Evolutionary conservation across 1,284 basidiomycete species (phyloP).

Genomic region (Leccinum pseudoinsigne): DNA sequence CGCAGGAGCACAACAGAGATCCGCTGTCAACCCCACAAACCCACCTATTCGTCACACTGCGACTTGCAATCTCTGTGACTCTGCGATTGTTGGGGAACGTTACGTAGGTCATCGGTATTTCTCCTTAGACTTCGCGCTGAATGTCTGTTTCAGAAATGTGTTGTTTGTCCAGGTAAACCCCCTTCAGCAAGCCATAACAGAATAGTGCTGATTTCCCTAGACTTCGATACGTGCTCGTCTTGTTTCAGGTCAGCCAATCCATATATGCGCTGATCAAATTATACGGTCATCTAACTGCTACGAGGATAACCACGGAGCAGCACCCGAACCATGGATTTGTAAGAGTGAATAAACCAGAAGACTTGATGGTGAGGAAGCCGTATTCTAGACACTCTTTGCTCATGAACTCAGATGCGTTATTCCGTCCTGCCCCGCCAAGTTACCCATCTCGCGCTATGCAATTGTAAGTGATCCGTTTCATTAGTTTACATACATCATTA

Average conservation of each 20-base stretch:
- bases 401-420: constrained; percentile 27
- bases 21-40: constrained; percentile 6
- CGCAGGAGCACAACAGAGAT: constrained; percentile 9
- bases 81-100: constrained; percentile 63
- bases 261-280: neutral
- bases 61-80: constrained; percentile 75
- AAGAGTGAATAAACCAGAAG: constrained; percentile 55
- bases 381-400: neutral
- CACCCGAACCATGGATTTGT: constrained; percentile 83
- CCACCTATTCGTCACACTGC: constrained; percentile 53
- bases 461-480: constrained; percentile 37
- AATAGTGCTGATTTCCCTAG: constrained; percentile 29
- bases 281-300: constrained; percentile 7
- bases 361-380: constrained; percentile 48
- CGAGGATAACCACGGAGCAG: constrained; percentile 63
- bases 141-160: constrained; percentile 56
- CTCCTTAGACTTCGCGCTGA: constrained; percentile 1
- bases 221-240: constrained; percentile 71
- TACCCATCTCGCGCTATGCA: constrained; percentile 52
- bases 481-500: neutral
- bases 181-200: neutral
- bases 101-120: constrained; percentile 49
- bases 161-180: constrained; percentile 53
- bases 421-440: constrained; percentile 11
- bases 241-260: constrained; percentile 59